These are phyloP conservation scores for Cicer cuneatum DNA, from an alignment of 306 rosid species.

Conservation along the genomic window DNA sequence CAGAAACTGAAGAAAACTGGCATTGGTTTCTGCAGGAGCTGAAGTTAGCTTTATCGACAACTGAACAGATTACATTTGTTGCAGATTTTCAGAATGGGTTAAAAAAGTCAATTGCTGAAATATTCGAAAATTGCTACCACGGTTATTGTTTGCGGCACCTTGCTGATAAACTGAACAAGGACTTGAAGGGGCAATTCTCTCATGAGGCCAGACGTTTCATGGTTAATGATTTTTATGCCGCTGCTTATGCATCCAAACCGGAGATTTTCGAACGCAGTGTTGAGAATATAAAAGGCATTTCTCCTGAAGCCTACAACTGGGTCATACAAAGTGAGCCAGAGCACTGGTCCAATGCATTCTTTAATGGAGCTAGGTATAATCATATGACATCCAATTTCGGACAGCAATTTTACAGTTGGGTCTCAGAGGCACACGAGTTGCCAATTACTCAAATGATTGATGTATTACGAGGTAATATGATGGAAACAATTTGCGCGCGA, in stretches of 20 bases:
- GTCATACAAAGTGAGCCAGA: constrained; percentile 81
- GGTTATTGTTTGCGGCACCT: constrained; percentile 88
- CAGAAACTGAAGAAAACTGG: constrained; percentile 90
- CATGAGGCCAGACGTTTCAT: constrained; percentile 97
- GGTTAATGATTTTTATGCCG: constrained; percentile 85
- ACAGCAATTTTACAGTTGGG: constrained; percentile 85
- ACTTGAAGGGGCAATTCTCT: constrained; percentile 93
- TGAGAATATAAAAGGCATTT: constrained; percentile 84
- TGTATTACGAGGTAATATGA: constrained; percentile 78
- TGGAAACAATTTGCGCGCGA: constrained; percentile 75
- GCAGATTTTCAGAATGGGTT: constrained; percentile 83
- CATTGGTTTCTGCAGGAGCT: constrained; percentile 84
- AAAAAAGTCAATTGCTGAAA: constrained; percentile 65
- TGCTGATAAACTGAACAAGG: constrained; percentile 86
- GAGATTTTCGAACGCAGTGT: constrained; percentile 71
- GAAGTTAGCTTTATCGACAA: constrained; percentile 60
- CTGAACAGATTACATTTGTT: constrained; percentile 80
- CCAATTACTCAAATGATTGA: constrained; percentile 97
- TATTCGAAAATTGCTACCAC: constrained; percentile 77
- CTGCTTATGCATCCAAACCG: constrained; percentile 77
- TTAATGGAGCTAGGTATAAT: constrained; percentile 82
- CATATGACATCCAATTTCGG: constrained; percentile 79
- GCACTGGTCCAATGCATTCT: constrained; percentile 93
- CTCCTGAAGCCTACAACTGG: constrained; percentile 91
- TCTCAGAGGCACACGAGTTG: constrained; percentile 90